Conservation (phyloP, 176 grass and related monocot species). For the sorghum (Sorghum bicolor) region Sorghum_bicolor_NCBIv3 NC_012877.2:7148001-7148500, state of each 20-base stretch:
- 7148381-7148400: conserved; percentile 7
- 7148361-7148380: neutral
- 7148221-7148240: neutral
- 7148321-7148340: neutral
- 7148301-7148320: neutral
- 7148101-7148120: neutral
- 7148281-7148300: neutral
- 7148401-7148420: neutral
- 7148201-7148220: neutral
- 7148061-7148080: neutral
- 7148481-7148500: neutral
- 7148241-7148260: neutral
- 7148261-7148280: neutral
- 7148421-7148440: neutral
- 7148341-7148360: neutral
- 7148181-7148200: neutral
- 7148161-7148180: conserved; percentile 1
- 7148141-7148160: neutral
- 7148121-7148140: neutral
- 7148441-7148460: neutral
- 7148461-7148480: conserved; percentile 7
- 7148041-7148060: conserved; percentile 55
- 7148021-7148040: conserved; percentile 68
- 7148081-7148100: neutral
- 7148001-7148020: conserved; percentile 70